Evolutionary conservation across 768 basidiomycete species (phyloP), one percentile per base, ranked within the genome.

Genomic region (Amanita subjunquillea): DNA sequence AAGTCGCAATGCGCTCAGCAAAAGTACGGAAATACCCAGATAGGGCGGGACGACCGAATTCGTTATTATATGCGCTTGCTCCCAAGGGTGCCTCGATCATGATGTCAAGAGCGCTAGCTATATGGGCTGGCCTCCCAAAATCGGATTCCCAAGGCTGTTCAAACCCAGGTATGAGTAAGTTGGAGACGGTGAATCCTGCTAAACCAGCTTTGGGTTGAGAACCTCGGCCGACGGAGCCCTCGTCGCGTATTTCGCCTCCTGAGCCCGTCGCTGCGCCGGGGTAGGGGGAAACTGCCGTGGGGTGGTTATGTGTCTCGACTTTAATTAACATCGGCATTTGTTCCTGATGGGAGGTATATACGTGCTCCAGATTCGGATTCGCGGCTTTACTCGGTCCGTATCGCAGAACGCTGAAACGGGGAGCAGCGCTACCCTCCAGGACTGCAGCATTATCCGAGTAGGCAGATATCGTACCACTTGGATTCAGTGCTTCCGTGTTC

Each of bases 381-480:
- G 51, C 42, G 6, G 63, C 57, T 25, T 55, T 59, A 8, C 55
- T 54, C 4, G 58, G 55, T 23, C 62, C 25, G 56, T 55, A 47
- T 50, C 61, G 51, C 15, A 72, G 68, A 17, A 82, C 75, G 29
- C 80, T 77, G 63, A 98, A 97, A 25, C 89, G 79, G 23, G 86
- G 84, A 0, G 84, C 83, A 23, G 69, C 60, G 57, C 81, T 79
- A 1, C 94, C 95, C 54, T 85, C 78, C 53, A 98, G 72, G 12
- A 99, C 96, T 27, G 96, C 95, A 17, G 96, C 95, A 60, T 99
- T 99, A 64, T 99, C 96, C 3, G 93, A 93, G 65, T 99, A 98
- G 0, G 94, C 94, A 44, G 93, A 96, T 56, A 98, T 85, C 4
- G 95, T 97, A 38, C 91, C 86, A 3, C 73, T 72, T 1, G 79